phyloP scores from a whole-genome alignment of 139 green algal genomes.

The Chlamydomonas sp. region DNA sequence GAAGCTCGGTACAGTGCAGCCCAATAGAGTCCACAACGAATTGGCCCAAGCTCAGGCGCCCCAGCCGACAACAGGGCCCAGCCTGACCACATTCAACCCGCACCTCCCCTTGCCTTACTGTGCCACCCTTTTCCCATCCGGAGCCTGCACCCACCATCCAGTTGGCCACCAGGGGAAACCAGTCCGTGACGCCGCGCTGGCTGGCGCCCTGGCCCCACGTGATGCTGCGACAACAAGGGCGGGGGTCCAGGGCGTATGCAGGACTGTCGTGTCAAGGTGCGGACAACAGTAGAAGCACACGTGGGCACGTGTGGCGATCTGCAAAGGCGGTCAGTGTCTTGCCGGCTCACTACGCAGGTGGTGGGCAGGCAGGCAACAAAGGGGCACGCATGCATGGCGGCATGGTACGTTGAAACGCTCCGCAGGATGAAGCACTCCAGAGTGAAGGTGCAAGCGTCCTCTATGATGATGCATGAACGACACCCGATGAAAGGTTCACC shows the following conservation, averaged over 20 bases:
- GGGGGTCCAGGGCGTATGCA: background rate
- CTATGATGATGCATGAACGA: background rate
- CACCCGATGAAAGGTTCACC: no score
- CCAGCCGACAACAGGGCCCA: background rate
- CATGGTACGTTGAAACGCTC: no score
- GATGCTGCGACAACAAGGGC: background rate
- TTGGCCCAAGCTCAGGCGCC: background rate
- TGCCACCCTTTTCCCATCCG: background rate
- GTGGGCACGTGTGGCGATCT: background rate
- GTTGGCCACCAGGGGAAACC: background rate
- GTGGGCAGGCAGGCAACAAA: no score
- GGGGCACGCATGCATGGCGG: no score
- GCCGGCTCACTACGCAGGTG: no score
- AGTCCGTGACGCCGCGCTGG: background rate
- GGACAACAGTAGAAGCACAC: background rate
- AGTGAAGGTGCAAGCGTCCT: no score
- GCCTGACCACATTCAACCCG: background rate
- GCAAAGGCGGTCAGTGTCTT: no score
- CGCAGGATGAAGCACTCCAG: no score
- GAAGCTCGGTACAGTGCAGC: background rate
- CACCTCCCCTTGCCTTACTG: background rate
- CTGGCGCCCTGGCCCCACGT: background rate
- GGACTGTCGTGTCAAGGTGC: background rate
- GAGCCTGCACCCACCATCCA: background rate
- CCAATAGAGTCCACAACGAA: background rate